Evolutionary conservation across 352 stramenopile genomes (phyloP).

Genomic region (Aphanomyces euteiches): DNA sequence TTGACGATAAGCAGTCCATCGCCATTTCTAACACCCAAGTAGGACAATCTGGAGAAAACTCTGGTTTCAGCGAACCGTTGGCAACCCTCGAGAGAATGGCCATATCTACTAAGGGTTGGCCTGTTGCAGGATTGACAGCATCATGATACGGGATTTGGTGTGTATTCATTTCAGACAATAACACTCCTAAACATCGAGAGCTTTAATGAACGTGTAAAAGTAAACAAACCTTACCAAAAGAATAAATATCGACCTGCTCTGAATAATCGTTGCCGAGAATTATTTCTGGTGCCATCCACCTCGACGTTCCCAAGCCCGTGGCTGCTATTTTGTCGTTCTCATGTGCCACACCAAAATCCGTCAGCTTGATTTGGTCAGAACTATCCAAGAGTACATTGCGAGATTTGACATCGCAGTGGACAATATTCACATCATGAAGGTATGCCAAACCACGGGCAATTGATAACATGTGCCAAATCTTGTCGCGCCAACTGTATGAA

Average conservation of each 20-base stretch:
- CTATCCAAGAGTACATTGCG: slow-evolving; percentile 20
- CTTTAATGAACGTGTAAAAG: too few species aligned
- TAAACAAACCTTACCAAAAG: background rate
- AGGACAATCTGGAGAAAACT: background rate
- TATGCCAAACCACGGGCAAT: slow-evolving; percentile 12
- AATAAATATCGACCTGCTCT: slow-evolving; percentile 19
- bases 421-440: slow-evolving; percentile 16
- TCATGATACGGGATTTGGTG: background rate
- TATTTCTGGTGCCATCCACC: slow-evolving; percentile 25
- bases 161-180: background rate
- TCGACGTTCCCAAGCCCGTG: slow-evolving; percentile 10
- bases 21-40: background rate
- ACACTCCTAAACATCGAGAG: background rate
- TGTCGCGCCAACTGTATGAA: slow-evolving; percentile 2
- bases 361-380: slow-evolving; percentile 1
- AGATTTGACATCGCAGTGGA: slow-evolving; percentile 14
- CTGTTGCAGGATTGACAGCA: background rate
- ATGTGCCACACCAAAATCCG: slow-evolving; percentile 11
- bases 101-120: background rate
- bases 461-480: background rate
- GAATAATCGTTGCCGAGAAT: slow-evolving; percentile 22
- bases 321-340: slow-evolving; percentile 20
- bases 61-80: background rate
- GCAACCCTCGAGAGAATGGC: background rate
- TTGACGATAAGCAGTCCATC: background rate